Conservation (phyloP, 106 monocot genomes). For the Dendrobium nobile region DNA sequence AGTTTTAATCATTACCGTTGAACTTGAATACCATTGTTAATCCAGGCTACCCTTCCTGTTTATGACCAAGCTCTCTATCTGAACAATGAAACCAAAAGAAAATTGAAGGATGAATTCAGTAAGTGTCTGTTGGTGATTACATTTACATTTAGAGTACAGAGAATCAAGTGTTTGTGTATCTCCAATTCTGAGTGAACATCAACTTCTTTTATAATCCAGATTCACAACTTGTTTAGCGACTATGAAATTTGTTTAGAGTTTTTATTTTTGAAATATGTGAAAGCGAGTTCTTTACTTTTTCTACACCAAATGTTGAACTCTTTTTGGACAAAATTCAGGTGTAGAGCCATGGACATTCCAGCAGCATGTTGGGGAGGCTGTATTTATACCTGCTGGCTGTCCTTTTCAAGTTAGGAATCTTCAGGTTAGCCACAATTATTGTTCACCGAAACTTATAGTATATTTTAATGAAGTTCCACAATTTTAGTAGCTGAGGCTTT, state of each 20-base stretch:
- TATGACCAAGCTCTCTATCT: constrained; percentile 61
- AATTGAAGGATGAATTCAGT: constrained; percentile 79
- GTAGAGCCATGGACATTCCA: constrained; percentile 71
- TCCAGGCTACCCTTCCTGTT: constrained; percentile 49
- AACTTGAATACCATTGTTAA: background rate
- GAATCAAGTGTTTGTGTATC: background rate
- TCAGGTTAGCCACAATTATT: constrained; percentile 33
- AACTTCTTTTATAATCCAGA: background rate
- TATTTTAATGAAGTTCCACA: background rate
- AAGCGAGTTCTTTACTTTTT: background rate
- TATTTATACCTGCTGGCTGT: constrained; percentile 82
- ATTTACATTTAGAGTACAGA: background rate
- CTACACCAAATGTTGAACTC: background rate
- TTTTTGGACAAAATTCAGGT: constrained; percentile 24
- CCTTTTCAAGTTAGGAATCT: constrained; percentile 76
- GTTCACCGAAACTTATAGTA: background rate
- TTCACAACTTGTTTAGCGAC: background rate
- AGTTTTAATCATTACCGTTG: background rate
- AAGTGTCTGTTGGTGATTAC: constrained; percentile 9
- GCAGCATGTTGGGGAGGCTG: constrained; percentile 76
- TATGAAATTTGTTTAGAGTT: background rate
- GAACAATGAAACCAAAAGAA: constrained; percentile 51
- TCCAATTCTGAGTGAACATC: background rate
- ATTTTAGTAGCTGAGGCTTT: background rate
- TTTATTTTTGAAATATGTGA: background rate